Conservation (phyloP, 495 filamentous ascomycete genomes). For the Penicillium daleae region DNA sequence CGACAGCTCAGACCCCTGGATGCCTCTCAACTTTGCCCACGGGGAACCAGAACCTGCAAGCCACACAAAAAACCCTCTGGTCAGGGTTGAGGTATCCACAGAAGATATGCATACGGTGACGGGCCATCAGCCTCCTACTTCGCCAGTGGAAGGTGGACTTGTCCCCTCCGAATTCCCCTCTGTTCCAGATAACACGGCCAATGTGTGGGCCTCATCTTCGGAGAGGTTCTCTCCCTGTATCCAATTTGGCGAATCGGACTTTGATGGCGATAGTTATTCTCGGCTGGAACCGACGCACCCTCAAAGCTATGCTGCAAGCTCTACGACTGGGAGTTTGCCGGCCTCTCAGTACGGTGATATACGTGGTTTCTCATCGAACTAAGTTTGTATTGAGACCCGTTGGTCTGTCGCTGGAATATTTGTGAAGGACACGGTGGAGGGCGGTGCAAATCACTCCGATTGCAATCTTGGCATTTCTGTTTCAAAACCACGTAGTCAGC, state of each 20-base stretch:
- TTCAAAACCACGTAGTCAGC: background rate
- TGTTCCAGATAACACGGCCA: background rate
- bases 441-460: conserved; percentile 46
- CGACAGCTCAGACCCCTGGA: background rate
- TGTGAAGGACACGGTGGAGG: conserved; percentile 24
- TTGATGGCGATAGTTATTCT: background rate
- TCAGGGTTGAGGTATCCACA: background rate
- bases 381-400: conserved; percentile 23
- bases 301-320: background rate
- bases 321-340: background rate
- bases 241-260: background rate
- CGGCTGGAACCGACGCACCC: background rate
- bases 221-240: background rate
- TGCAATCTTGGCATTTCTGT: conserved; percentile 42
- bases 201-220: background rate
- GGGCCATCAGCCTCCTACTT: background rate
- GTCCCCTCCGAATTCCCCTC: background rate
- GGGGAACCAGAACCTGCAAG: background rate
- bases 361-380: conserved; percentile 23
- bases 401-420: conserved; percentile 30
- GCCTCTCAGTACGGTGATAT: background rate
- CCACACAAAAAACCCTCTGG: background rate
- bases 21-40: background rate
- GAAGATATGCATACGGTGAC: background rate
- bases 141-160: background rate